Conservation (phyloP, 2,329 filamentous ascomycete genomes). For the Penicillium corylophilum region DNA sequence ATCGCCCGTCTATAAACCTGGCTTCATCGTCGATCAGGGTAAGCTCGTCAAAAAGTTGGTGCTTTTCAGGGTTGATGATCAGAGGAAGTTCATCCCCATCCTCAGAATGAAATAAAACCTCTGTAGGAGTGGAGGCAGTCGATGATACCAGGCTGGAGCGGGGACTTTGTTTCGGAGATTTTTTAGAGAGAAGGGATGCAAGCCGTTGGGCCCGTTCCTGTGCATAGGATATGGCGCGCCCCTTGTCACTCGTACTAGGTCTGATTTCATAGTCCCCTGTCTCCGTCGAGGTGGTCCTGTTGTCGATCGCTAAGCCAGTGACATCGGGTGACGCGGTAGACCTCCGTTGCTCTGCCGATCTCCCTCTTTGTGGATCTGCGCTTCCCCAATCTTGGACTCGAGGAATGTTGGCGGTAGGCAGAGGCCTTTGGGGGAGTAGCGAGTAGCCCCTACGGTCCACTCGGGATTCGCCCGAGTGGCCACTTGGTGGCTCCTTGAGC, state of each 20-base stretch:
- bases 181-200: constrained; percentile 35
- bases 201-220: constrained; percentile 36
- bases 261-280: constrained; percentile 30
- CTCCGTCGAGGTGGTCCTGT: constrained; percentile 23
- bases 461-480: constrained; percentile 29
- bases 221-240: constrained; percentile 33
- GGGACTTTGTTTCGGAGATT: constrained; percentile 31
- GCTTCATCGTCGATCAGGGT: constrained; percentile 31
- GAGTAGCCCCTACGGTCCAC: constrained; percentile 30
- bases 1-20: constrained; percentile 26
- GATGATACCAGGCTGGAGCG: constrained; percentile 31
- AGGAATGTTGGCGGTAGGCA: constrained; percentile 40
- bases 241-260: constrained; percentile 30
- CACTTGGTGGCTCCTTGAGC: constrained; percentile 14
- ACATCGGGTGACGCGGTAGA: constrained; percentile 29
- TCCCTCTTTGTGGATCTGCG: constrained; percentile 20
- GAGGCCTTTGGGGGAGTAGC: constrained; percentile 32
- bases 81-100: constrained; percentile 38
- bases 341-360: constrained; percentile 27
- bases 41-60: constrained; percentile 28
- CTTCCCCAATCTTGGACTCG: constrained; percentile 26
- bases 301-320: constrained; percentile 29
- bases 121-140: constrained; percentile 29
- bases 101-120: constrained; percentile 26
- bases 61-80: constrained; percentile 35